phyloP scores from a whole-genome alignment of 345 rosid genomes.

The Corchorus capsularis region DNA sequence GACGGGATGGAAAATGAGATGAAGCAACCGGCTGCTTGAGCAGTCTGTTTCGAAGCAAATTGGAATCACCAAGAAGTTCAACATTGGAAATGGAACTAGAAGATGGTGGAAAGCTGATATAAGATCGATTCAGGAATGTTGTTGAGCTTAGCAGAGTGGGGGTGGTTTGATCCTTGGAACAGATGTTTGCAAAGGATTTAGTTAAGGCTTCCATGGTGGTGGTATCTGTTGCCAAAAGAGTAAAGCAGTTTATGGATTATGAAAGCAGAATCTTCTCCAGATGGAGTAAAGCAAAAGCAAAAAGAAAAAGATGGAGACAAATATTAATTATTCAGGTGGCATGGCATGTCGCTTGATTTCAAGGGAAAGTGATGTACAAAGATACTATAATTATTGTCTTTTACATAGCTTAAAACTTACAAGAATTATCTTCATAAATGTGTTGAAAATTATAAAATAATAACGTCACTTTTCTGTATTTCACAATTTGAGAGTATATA shows the following conservation, averaged over 20 bases:
- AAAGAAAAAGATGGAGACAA: too few relatives aligned
- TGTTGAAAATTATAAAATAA: too few relatives aligned
- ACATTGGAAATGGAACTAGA: background rate
- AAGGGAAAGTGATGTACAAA: too few relatives aligned
- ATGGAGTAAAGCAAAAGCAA: too few relatives aligned
- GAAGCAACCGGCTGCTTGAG: background rate
- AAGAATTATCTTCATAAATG: too few relatives aligned
- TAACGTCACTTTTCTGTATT: too few relatives aligned
- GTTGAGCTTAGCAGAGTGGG: background rate
- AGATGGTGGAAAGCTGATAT: background rate
- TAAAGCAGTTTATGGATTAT: background rate
- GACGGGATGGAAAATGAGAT: constrained; percentile 7
- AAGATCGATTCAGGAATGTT: background rate
- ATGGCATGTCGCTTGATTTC: too few relatives aligned
- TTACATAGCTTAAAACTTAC: too few relatives aligned
- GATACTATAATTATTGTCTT: too few relatives aligned
- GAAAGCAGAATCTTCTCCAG: too few relatives aligned
- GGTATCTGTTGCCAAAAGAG: background rate
- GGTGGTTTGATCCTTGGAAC: background rate
- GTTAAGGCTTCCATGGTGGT: constrained; percentile 14
- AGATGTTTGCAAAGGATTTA: background rate
- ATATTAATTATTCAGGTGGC: too few relatives aligned
- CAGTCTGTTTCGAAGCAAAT: background rate
- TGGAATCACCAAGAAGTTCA: background rate
- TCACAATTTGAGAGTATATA: too few relatives aligned